Evolutionary conservation across 2,329 filamentous ascomycete species (phyloP), one percentile per base, ranked within the genome.

Genomic region (Colletotrichum musicola): DNA sequence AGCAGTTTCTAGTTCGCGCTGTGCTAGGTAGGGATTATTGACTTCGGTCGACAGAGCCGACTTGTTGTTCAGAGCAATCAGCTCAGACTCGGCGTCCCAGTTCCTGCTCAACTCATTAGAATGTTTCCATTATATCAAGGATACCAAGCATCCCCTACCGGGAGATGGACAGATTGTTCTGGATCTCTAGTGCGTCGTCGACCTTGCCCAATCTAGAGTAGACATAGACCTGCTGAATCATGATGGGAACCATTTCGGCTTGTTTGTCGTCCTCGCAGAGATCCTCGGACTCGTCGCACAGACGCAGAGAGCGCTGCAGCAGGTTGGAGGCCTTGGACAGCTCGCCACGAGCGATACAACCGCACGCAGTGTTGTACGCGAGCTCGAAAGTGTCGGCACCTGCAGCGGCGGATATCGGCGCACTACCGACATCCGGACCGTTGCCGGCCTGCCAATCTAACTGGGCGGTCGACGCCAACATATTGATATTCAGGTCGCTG

Each of bases 361-460:
- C 86, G 77, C 93, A 95, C 9, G 92, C 93, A 25, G 89, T 87
- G 78, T 97, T 97, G 81, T 93, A 97, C 12, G 92, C 90, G 27
- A 92, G 90, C 81, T 96, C 93, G 73, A 96, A 96, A 2, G 90
- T 88, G 71, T 94, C 92, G 27, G 92, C 80, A 73, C 93, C 89
- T 69, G 90, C 88, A 67, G 85, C 82, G 6, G 81, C 80, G 9
- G 86, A 82, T 75, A 88, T 83, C 4, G 44, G 50, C 74, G 69
- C 62, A 4, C 47, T 57, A n/a, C 47, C 30, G 35, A 59, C 62
- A 35, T 67, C 58, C 22, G 61, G 53, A n/a, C 63, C 79, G 18
- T 85, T 85, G 56, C 83, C 81, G 4, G 89, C 89, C 57, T 87
- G 82, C 92, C 92, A 95, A 71, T 90, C 86, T 13, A 93, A 81